A percentile compares a stretch with the other conserved stretches of the same genome.
Conservation (phyloP, 2,329 filamentous ascomycete genomes). For the Coleophoma eucalyptorum region DNA sequence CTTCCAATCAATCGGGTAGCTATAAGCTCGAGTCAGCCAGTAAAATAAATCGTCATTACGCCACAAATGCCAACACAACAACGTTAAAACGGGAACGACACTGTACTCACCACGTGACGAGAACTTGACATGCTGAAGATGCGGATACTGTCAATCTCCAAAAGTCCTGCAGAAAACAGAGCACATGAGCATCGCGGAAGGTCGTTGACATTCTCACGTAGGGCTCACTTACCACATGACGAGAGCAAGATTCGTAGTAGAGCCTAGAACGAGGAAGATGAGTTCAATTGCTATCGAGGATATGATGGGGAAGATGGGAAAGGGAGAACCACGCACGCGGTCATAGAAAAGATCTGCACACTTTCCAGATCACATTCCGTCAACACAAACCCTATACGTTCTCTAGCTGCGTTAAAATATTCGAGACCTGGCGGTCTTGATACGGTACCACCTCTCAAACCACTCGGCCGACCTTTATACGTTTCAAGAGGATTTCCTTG, state of each 20-base stretch:
- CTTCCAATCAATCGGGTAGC: slow-evolving; percentile 40
- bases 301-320: not conserved
- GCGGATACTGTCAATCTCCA: slow-evolving; percentile 55
- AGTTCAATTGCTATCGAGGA: not conserved
- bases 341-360: slow-evolving; percentile 53
- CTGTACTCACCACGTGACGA: slow-evolving; percentile 45
- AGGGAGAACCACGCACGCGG: slow-evolving; percentile 39
- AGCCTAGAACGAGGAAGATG: slow-evolving; percentile 30
- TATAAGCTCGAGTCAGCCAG: slow-evolving; percentile 10
- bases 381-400: slow-evolving; percentile 52
- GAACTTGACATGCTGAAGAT: slow-evolving; percentile 51
- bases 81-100: slow-evolving; percentile 11
- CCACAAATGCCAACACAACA: not conserved
- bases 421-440: slow-evolving; percentile 51
- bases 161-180: slow-evolving; percentile 42
- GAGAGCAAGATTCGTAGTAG: slow-evolving; percentile 49
- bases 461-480: slow-evolving; percentile 42
- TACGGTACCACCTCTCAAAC: slow-evolving; percentile 46
- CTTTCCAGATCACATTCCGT: slow-evolving; percentile 54
- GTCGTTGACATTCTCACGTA: not conserved
- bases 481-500: slow-evolving; percentile 40
- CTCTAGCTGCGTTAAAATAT: slow-evolving; percentile 59
- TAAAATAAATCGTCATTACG: slow-evolving; percentile 1
- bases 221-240: slow-evolving; percentile 39
- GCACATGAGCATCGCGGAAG: not conserved